phyloP scores from a whole-genome alignment of 2,329 filamentous ascomycete genomes.

The Blastomyces gilchristii region DNA sequence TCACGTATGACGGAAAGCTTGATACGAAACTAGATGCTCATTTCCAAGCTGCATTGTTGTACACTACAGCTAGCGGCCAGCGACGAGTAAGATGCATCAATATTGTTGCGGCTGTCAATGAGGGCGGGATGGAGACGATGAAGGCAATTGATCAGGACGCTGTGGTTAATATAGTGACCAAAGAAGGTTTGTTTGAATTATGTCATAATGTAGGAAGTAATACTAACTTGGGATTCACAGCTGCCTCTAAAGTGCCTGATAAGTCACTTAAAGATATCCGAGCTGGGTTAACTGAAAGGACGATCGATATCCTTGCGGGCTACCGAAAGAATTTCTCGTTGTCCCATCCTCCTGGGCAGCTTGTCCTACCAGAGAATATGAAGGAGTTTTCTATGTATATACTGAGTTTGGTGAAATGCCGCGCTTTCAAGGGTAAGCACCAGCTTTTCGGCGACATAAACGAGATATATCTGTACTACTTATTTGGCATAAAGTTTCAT shows the following conservation, averaged over 20 bases:
- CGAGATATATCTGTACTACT: not conserved
- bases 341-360: conserved; percentile 76
- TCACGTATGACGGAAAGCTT: conserved; percentile 94
- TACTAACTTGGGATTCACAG: conserved; percentile 28
- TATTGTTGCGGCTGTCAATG: conserved; percentile 82
- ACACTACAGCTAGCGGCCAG: conserved; percentile 83
- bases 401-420: conserved; percentile 76
- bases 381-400: conserved; percentile 98
- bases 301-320: conserved; percentile 79
- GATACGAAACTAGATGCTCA: conserved; percentile 93
- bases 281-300: conserved; percentile 73
- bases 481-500: not conserved
- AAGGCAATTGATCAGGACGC: conserved; percentile 95
- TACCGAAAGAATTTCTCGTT: conserved; percentile 91
- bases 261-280: conserved; percentile 75
- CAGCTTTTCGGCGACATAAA: not conserved
- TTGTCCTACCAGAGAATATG: conserved; percentile 88
- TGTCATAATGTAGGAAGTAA: conserved; percentile 1
- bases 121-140: conserved; percentile 71
- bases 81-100: conserved; percentile 88
- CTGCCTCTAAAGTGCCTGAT: conserved; percentile 72
- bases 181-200: conserved; percentile 49
- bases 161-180: conserved; percentile 76
- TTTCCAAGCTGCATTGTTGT: conserved; percentile 90
- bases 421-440: conserved; percentile 66